phyloP scores from a whole-genome alignment of 352 stramenopile species.

The Pythium phragmiticola region DNA sequence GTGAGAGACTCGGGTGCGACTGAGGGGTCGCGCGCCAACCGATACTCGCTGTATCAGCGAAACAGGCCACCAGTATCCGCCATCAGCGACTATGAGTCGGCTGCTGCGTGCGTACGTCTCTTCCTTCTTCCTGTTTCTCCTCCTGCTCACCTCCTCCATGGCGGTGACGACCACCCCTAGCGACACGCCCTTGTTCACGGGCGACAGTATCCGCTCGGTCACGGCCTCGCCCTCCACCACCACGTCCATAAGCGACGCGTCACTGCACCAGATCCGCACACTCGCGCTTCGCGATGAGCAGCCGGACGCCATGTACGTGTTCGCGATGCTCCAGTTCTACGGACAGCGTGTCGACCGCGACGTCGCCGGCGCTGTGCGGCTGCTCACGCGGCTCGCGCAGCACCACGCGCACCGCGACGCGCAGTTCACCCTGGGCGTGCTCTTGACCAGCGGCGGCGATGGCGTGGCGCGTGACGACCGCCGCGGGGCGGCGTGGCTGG shows the following conservation, averaged over 20 bases:
- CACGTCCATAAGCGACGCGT: constrained; percentile 7
- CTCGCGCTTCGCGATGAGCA: constrained; percentile 21
- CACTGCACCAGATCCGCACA: constrained; percentile 20
- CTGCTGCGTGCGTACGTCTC: background rate
- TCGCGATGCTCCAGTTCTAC: constrained; percentile 32
- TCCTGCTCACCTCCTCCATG: background rate
- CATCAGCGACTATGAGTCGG: background rate
- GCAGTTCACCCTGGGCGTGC: constrained; percentile 28
- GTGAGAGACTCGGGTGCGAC: background rate
- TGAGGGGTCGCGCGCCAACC: background rate
- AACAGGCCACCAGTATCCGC: background rate
- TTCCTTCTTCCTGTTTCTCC: background rate
- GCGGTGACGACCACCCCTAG: background rate
- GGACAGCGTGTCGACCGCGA: constrained; percentile 25
- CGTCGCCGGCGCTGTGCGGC: constrained; percentile 17
- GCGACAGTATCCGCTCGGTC: constrained; percentile 15
- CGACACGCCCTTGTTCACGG: constrained; percentile 18
- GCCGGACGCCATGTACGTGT: constrained; percentile 31
- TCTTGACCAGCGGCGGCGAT: constrained; percentile 16
- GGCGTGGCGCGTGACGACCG: constrained; percentile 15
- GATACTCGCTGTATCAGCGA: background rate
- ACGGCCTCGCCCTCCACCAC: background rate
- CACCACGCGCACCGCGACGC: constrained; percentile 24
- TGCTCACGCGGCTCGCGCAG: constrained; percentile 20
- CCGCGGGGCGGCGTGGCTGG: constrained; percentile 15